Evolutionary conservation across 1,284 basidiomycete genomes (phyloP).

Genomic region (Ustilago hordei): DNA sequence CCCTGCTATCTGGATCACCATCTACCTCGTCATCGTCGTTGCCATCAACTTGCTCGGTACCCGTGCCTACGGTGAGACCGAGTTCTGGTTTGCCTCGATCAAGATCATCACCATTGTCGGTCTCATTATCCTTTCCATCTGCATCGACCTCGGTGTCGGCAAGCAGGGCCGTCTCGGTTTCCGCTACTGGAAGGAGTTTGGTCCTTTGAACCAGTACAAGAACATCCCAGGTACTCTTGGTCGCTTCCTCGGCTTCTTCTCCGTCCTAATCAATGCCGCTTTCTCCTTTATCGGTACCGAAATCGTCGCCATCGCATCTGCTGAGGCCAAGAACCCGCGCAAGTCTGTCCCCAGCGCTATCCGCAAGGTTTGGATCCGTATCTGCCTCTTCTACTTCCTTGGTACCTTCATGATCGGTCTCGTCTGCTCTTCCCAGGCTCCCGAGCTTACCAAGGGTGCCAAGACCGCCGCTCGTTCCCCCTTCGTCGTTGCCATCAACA

Average conservation of each 20-base stretch:
- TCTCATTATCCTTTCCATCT: constrained; percentile 63
- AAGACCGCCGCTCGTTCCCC: constrained; percentile 51
- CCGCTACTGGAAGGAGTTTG: constrained; percentile 69
- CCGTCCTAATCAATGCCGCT: constrained; percentile 74
- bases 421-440: constrained; percentile 57
- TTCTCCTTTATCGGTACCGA: constrained; percentile 87
- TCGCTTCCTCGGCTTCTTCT: constrained; percentile 69
- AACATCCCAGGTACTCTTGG: constrained; percentile 73
- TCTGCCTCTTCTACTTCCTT: constrained; percentile 67
- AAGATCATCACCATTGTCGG: constrained; percentile 67
- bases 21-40: constrained; percentile 79
- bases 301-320: constrained; percentile 84
- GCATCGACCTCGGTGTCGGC: constrained; percentile 63
- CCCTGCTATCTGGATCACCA: constrained; percentile 80
- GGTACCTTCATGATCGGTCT: constrained; percentile 71
- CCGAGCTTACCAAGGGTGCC: constrained; percentile 49
- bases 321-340: constrained; percentile 74
- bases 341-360: constrained; percentile 61
- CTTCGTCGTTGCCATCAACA: constrained; percentile 68
- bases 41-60: constrained; percentile 80
- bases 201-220: constrained; percentile 67
- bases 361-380: constrained; percentile 62
- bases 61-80: constrained; percentile 63
- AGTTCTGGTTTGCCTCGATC: constrained; percentile 72
- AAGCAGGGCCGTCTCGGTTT: constrained; percentile 57